Conservation (phyloP, 306 rosid genomes). For the Canavalia gladiata region DNA sequence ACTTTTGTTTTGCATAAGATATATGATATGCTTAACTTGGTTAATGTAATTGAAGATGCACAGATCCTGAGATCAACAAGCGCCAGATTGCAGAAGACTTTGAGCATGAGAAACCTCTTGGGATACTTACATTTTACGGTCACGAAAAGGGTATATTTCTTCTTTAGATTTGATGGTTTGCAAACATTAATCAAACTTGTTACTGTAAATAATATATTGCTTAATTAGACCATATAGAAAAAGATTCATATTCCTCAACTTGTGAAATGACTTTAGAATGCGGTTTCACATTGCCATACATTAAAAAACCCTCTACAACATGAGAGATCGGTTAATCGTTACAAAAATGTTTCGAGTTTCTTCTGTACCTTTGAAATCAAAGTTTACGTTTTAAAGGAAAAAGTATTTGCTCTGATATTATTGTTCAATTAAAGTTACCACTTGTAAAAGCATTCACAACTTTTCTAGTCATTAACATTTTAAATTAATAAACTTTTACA, state of each 20-base stretch:
- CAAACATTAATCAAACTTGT: slow-evolving; percentile 29
- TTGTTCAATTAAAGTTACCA: too few relatives aligned
- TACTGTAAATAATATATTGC: slow-evolving; percentile 20
- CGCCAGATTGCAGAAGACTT: slow-evolving; percentile 78
- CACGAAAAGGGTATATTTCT: slow-evolving; percentile 72
- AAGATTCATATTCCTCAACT: slow-evolving; percentile 19
- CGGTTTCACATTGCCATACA: too few relatives aligned
- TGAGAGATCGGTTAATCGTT: too few relatives aligned
- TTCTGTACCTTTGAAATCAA: too few relatives aligned
- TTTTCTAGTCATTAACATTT: too few relatives aligned
- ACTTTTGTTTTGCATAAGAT: slow-evolving; percentile 3
- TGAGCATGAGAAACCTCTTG: slow-evolving; percentile 78
- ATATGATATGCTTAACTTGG: slow-evolving; percentile 26
- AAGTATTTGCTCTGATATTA: too few relatives aligned
- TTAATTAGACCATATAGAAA: background rate
- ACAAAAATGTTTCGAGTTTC: too few relatives aligned
- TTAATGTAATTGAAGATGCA: slow-evolving; percentile 71
- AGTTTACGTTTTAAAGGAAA: too few relatives aligned
- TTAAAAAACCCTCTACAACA: too few relatives aligned
- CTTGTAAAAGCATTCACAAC: too few relatives aligned
- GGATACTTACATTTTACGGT: slow-evolving; percentile 90
- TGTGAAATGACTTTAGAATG: too few relatives aligned
- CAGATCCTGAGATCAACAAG: slow-evolving; percentile 82
- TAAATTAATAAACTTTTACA: too few relatives aligned
- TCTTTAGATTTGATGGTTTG: background rate